Evolutionary conservation across 208 protist genomes (phyloP), one percentile per base, ranked within the genome.

Genomic region (Leishmania aethiopica): DNA sequence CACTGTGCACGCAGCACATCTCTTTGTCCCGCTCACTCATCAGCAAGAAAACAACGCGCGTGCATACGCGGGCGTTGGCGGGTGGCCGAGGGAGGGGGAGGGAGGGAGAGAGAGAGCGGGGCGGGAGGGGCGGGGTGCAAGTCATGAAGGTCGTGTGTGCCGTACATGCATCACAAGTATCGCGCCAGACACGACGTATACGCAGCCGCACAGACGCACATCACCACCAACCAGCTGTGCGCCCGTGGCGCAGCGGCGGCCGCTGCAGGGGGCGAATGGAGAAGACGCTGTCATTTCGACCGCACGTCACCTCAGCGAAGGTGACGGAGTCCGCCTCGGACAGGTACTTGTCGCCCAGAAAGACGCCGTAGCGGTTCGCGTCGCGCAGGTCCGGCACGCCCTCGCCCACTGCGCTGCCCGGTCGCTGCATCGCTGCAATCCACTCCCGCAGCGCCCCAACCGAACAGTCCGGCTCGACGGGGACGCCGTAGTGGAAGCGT

Each of bases 251-350:
- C 69, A 53, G 69, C 42, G 45, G 45, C 42, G 51, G n/a, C 0
- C n/a, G n/a, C 71, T 71, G 79, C n/a, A 72, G 53, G 15, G 35
- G 42, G 75, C 75, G 78, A 32, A 92, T 82, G 28, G 85, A 90
- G 40, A 92, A 94, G 28, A 92, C 73, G 75, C 77, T 90, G 80
- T 94, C 88, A 81, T 91, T 91, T 51, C 83, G 78, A n/a, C 89
- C 86, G n/a, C 77, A 35, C 35, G 89, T 93, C 45, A 82, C 88
- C 51, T 86, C 75, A 28, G 64, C 77, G 75, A 95, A 95, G 32
- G 84, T 91, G 4, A 84, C 37, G 2, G n/a, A 67, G 40, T 80
- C 71, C 57, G 79, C 84, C 22, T 88, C 81, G 6, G 67, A 40
- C 13, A 92, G 78, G 47, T 75, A 66, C 49, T 28, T 75, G 69